Percentiles rank a stretch among this genome's conserved stretches.
Conservation (phyloP, 345 rosid species). For the Populus simonii region DNA sequence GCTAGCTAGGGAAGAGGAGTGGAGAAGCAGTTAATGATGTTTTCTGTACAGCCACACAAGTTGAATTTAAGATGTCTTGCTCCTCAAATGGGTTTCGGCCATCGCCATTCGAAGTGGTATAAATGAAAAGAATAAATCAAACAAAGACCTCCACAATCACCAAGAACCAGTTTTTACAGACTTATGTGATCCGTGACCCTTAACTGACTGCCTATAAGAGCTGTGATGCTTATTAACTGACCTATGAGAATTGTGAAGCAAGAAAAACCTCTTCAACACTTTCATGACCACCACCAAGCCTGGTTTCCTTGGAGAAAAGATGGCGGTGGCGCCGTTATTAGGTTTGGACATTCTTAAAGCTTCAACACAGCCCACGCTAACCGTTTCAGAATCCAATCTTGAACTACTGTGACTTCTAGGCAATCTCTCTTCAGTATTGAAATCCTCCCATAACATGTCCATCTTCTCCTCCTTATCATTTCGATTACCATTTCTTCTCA, state of each 20-base stretch:
- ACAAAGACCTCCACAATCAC: background rate
- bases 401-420: constrained; percentile 23
- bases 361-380: constrained; percentile 26
- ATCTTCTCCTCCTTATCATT: constrained; percentile 48
- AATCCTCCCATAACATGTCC: constrained; percentile 91
- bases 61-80: background rate
- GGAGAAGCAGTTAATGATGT: background rate
- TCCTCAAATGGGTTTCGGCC: background rate
- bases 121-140: background rate
- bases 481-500: background rate
- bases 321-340: background rate
- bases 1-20: background rate
- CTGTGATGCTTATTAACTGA: background rate
- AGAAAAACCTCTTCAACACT: constrained; percentile 53
- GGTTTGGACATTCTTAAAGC: constrained; percentile 31
- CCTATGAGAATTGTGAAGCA: constrained; percentile 38
- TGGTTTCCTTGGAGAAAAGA: constrained; percentile 32
- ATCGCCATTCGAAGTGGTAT: background rate
- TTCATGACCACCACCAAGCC: constrained; percentile 45
- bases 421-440: constrained; percentile 49
- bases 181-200: background rate
- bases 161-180: background rate
- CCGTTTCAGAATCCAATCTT: constrained; percentile 9
- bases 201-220: background rate
- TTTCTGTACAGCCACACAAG: background rate